Conservation (phyloP, 306 rosid species). For the Acmispon strigosus region DNA sequence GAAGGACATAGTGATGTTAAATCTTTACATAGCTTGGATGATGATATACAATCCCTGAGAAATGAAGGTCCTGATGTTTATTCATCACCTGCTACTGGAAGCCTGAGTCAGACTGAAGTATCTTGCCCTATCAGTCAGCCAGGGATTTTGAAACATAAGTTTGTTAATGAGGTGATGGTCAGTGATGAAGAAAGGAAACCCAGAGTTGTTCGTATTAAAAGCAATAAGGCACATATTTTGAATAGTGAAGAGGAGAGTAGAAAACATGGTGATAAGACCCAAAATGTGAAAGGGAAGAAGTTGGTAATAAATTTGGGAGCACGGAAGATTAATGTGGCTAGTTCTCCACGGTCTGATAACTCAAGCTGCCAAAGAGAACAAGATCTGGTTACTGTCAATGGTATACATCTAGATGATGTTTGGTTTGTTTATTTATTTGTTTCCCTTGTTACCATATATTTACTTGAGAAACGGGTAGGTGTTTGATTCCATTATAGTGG, state of each 20-base stretch:
- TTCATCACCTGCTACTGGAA: constrained; percentile 71
- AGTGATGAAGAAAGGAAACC: constrained; percentile 77
- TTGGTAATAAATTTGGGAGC: constrained; percentile 86
- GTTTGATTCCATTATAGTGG: not conserved
- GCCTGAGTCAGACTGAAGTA: constrained; percentile 57
- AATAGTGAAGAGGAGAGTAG: constrained; percentile 73
- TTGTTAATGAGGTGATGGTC: constrained; percentile 91
- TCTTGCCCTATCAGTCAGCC: constrained; percentile 43
- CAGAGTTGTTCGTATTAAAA: constrained; percentile 69
- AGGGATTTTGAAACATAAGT: constrained; percentile 68
- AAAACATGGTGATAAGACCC: constrained; percentile 50
- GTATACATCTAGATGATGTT: constrained; percentile 29
- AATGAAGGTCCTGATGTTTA: constrained; percentile 48
- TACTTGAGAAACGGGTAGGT: not conserved
- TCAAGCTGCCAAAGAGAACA: constrained; percentile 80
- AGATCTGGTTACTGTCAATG: constrained; percentile 49
- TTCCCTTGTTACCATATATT: not conserved
- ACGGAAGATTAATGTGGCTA: constrained; percentile 76
- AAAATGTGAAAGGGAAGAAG: constrained; percentile 76
- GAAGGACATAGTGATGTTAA: constrained; percentile 59
- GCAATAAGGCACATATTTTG: constrained; percentile 44
- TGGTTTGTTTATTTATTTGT: not conserved
- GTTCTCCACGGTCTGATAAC: constrained; percentile 80
- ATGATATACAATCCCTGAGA: constrained; percentile 43
- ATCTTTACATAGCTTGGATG: constrained; percentile 49